Evolutionary conservation across 2,329 filamentous ascomycete species (phyloP), one percentile per base, ranked within the genome.

Genomic region (Xylogone sp.): DNA sequence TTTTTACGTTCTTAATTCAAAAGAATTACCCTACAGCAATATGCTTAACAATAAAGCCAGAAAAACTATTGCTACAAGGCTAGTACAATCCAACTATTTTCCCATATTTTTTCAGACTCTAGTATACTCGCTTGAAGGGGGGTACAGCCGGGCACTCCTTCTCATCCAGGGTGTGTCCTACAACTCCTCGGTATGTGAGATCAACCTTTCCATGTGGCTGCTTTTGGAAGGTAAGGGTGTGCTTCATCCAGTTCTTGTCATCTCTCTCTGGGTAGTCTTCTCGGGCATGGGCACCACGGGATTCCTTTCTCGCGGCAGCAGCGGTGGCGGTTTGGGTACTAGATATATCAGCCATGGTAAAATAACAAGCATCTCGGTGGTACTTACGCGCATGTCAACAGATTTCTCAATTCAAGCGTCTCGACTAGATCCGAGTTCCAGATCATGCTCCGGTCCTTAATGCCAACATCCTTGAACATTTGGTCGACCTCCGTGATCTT

Each of bases 391-490:
- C 94, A 97, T 66, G 94, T 97, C 69, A 99, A 77, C 66, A 99
- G 74, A 74, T 99, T 99, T 68, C 92, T 83, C 67, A 97, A 79
- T 76, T 99, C 94, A 51, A 99, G 84, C 7, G 93, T 96, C 81
- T 97, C 93, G 56, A 96, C 90, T 39, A 97, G 83, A 68, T 97
- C 93, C 21, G 89, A 91, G 84, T 97, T 97, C 93, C 93, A 97
- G 78, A 97, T 97, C 93, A 97, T 97, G 81, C 90, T 95, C 73
- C 94, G 88, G 74, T 97, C 93, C 83, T 96, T 96, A 76, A 90
- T 97, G 67, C 90, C 90, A 62, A 97, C 87, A 67, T 97, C 79
- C 63, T 79, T 74, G 75, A 88, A 97, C 65, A 78, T 81, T 63
- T 81, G 73, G 70, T 97, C 93, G 62, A 97, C 90, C 62, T 90